phyloP scores from a whole-genome alignment of 257 asterid species.

The Rauvolfia tetraphylla region DNA sequence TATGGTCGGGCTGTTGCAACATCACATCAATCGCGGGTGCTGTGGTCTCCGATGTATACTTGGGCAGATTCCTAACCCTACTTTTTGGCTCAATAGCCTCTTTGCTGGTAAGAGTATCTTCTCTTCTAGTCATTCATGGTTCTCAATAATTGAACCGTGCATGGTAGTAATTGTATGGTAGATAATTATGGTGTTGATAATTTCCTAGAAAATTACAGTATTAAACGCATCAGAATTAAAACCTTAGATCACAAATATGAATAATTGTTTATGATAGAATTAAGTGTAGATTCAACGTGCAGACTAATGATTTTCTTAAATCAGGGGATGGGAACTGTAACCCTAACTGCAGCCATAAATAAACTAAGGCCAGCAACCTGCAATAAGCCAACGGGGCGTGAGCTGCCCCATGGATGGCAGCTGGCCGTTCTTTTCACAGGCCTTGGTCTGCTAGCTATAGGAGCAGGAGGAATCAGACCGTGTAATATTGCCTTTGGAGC shows the following conservation, averaged over 20 bases:
- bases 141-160: neutral
- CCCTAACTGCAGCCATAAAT: constrained; percentile 52
- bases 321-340: constrained; percentile 62
- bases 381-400: constrained; percentile 28
- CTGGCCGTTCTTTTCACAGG: constrained; percentile 44
- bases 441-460: constrained; percentile 57
- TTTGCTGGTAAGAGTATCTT: constrained; percentile 42
- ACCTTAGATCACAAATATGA: too few relatives aligned
- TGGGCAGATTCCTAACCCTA: constrained; percentile 71
- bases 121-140: neutral
- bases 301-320: neutral
- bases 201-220: neutral
- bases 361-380: constrained; percentile 59
- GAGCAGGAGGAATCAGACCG: constrained; percentile 79
- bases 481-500: constrained; percentile 94
- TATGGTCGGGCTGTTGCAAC: constrained; percentile 66
- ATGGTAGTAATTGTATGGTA: neutral
- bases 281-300: neutral
- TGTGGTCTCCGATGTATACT: constrained; percentile 49
- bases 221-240: too few relatives aligned
- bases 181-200: neutral
- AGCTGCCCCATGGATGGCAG: constrained; percentile 57
- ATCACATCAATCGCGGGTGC: constrained; percentile 64
- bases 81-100: constrained; percentile 54
- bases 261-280: too few relatives aligned